Conservation (phyloP, 2,329 filamentous ascomycete genomes). For the Xylaria sp. region DNA sequence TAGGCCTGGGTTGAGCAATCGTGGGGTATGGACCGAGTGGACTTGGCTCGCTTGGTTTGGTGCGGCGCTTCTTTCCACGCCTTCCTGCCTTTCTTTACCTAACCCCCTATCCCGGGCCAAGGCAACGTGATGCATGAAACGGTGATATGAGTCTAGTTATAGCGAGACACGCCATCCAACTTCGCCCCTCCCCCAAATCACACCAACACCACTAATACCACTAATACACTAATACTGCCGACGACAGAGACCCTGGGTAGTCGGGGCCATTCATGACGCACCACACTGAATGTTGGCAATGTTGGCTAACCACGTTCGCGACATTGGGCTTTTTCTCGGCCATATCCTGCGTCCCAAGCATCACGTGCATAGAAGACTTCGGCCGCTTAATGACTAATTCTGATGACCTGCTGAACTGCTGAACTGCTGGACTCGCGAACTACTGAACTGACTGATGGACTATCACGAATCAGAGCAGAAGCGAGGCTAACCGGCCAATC, state of each 20-base stretch:
- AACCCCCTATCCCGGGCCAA: conserved; percentile 1
- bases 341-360: conserved; percentile 44
- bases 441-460: conserved; percentile 14
- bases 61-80: conserved; percentile 13
- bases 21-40: conserved; percentile 1
- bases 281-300: neutral
- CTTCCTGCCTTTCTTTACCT: conserved; percentile 7
- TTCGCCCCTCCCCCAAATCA: neutral
- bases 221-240: neutral
- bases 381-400: conserved; percentile 11
- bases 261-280: conserved; percentile 11
- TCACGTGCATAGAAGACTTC: conserved; percentile 43
- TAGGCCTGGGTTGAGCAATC: conserved; percentile 7
- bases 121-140: conserved; percentile 25
- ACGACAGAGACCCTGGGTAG: neutral
- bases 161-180: conserved; percentile 27
- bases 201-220: neutral
- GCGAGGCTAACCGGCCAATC: conserved; percentile 42
- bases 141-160: conserved; percentile 23
- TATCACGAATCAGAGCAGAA: conserved; percentile 35
- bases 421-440: conserved; percentile 25
- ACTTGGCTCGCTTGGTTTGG: neutral
- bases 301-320: conserved; percentile 20
- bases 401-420: conserved; percentile 33
- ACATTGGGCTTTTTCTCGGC: conserved; percentile 28